These are phyloP conservation scores for Kluyveromyces marxianus DNA, from an alignment of 1,139 yeast species.

Conservation along the genomic window DNA sequence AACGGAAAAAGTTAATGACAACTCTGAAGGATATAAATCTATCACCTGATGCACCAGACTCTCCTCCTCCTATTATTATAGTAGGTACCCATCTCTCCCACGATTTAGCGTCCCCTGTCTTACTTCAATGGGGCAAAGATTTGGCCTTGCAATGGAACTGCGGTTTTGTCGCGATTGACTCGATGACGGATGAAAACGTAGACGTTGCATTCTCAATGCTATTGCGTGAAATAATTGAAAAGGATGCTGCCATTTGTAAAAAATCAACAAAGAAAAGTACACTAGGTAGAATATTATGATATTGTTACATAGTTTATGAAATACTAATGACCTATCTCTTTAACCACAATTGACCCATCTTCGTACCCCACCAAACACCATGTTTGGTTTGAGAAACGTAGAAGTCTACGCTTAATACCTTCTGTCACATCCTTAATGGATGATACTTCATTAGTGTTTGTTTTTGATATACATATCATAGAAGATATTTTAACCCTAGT, in stretches of 20 bases:
- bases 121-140: constrained; percentile 48
- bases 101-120: constrained; percentile 48
- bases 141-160: constrained; percentile 56
- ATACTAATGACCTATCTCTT: constrained; percentile 7
- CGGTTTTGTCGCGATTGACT: constrained; percentile 56
- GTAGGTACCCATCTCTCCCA: constrained; percentile 55
- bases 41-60: constrained; percentile 43
- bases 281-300: constrained; percentile 1
- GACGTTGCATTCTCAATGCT: constrained; percentile 50
- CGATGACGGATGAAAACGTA: constrained; percentile 39
- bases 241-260: constrained; percentile 17
- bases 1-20: constrained; percentile 20
- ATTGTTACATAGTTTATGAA: background rate
- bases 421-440: constrained; percentile 9
- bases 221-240: constrained; percentile 52
- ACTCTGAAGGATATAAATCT: constrained; percentile 23
- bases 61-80: constrained; percentile 62
- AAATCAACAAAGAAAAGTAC: constrained; percentile 8
- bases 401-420: constrained; percentile 15
- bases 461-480: background rate
- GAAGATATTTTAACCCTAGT: background rate
- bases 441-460: background rate
- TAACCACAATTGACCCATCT: constrained; percentile 25
- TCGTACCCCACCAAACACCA: constrained; percentile 29
- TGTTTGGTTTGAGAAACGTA: constrained; percentile 1